phyloP scores from a whole-genome alignment of 352 stramenopile species.

The Pythium phragmitis region DNA sequence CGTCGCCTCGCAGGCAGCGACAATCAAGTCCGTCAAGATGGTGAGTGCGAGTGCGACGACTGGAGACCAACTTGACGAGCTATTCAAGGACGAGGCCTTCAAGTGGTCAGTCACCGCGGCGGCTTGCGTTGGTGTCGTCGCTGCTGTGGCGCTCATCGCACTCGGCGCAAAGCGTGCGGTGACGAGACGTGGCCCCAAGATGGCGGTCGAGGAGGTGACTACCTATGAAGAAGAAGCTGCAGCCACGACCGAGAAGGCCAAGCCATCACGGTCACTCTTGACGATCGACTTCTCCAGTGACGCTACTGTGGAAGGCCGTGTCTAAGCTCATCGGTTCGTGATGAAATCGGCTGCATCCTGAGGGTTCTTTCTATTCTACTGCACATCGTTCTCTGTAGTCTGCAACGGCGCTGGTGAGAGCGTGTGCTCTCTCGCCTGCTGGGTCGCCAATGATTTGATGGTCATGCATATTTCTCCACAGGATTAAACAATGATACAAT shows the following conservation, averaged over 20 bases:
- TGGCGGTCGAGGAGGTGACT: background rate
- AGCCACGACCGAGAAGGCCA: background rate
- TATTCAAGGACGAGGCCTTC: slow-evolving; percentile 19
- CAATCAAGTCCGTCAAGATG: background rate
- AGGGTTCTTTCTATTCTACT: background rate
- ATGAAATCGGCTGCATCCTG: background rate
- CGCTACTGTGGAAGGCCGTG: background rate
- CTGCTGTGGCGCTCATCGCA: slow-evolving; percentile 27
- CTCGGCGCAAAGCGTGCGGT: slow-evolving; percentile 30
- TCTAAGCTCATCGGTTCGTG: background rate
- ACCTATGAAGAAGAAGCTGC: background rate
- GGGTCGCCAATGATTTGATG: slow-evolving; percentile 11
- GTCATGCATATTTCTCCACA: background rate
- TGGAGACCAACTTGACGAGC: slow-evolving; percentile 2
- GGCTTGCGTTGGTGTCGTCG: slow-evolving; percentile 29
- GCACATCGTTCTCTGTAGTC: slow-evolving; percentile 10
- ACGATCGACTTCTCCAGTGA: background rate
- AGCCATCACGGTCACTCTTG: background rate
- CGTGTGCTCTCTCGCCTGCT: background rate
- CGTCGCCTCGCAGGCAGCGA: background rate
- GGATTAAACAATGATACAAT: no score
- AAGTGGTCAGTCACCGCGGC: slow-evolving; percentile 17
- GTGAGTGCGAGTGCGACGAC: background rate
- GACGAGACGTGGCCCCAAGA: slow-evolving; percentile 1
- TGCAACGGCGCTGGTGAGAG: slow-evolving; percentile 9